Conservation (phyloP, 306 rosid species). For the Begonia fuchsioides region DNA sequence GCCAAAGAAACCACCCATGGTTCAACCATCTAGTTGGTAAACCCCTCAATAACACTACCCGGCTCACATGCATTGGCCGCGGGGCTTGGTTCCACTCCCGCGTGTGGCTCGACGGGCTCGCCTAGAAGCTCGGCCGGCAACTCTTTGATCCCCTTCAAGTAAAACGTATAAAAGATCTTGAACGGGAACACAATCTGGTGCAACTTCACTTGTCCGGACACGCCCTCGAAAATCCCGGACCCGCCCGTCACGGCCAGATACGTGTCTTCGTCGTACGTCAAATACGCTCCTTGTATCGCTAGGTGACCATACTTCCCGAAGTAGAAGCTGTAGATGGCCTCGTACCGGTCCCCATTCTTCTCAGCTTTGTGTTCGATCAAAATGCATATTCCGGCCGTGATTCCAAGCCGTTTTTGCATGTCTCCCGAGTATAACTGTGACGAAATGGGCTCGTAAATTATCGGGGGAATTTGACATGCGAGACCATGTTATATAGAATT, state of each 20-base stretch:
- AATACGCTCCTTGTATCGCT: conserved; percentile 42
- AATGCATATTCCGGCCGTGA: conserved; percentile 47
- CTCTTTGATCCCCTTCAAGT: conserved; percentile 39
- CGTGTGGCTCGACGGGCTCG: conserved; percentile 26
- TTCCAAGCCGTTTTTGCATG: conserved; percentile 39
- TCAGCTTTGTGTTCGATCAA: conserved; percentile 42
- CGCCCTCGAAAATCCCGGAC: conserved; percentile 49
- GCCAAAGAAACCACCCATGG: too few species aligned
- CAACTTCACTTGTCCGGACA: conserved; percentile 39
- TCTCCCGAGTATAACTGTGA: conserved; percentile 42
- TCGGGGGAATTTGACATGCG: too few species aligned
- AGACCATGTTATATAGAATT: too few species aligned
- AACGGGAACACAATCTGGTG: conserved; percentile 42
- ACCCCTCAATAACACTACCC: conserved; percentile 20
- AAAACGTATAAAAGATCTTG: conserved; percentile 49
- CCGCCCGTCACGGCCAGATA: conserved; percentile 51
- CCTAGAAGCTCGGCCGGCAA: conserved; percentile 33
- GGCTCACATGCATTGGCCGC: conserved; percentile 34
- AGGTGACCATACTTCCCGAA: conserved; percentile 61
- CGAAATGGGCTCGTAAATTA: neutral
- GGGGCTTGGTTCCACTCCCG: conserved; percentile 31
- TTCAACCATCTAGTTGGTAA: conserved; percentile 1
- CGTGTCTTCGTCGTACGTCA: conserved; percentile 34
- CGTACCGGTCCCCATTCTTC: conserved; percentile 41
- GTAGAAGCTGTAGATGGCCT: conserved; percentile 50